phyloP scores from a whole-genome alignment of 2,329 filamentous ascomycete genomes.

The Elsinoe perseae region DNA sequence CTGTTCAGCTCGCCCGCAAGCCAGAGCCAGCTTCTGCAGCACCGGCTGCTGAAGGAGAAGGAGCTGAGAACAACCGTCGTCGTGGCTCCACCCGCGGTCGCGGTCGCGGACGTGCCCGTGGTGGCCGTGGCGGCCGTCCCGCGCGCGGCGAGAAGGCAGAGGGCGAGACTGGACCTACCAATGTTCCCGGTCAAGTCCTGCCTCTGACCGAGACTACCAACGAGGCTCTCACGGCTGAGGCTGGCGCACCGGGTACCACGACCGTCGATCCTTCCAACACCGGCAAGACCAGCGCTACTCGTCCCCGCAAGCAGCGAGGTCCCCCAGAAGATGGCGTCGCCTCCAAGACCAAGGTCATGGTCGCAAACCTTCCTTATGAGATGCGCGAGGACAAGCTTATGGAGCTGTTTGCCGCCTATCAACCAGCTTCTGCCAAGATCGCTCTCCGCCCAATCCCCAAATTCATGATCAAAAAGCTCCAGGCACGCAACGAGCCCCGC shows the following conservation, averaged over 20 bases:
- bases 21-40: conserved; percentile 79
- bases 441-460: conserved; percentile 95
- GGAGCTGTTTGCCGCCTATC: conserved; percentile 90
- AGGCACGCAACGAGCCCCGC: conserved; percentile 93
- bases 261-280: conserved; percentile 33
- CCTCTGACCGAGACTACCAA: conserved; percentile 47
- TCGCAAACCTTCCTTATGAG: conserved; percentile 97
- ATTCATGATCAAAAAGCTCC: conserved; percentile 99
- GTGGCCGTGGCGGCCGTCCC: conserved; percentile 51
- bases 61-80: conserved; percentile 54
- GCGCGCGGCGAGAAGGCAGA: conserved; percentile 17
- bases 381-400: conserved; percentile 98
- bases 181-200: conserved; percentile 44
- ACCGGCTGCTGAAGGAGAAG: conserved; percentile 64
- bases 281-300: conserved; percentile 42
- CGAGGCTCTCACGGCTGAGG: conserved; percentile 48
- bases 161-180: conserved; percentile 41
- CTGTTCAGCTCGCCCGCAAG: conserved; percentile 96
- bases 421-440: conserved; percentile 93
- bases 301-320: conserved; percentile 72
- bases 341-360: conserved; percentile 99
- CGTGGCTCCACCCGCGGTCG: conserved; percentile 50
- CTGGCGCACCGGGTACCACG: conserved; percentile 40
- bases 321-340: conserved; percentile 95
- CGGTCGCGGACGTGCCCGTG: conserved; percentile 53